Percentiles rank a stretch among this genome's conserved stretches.
Evolutionary conservation across 768 basidiomycete genomes (phyloP).

Genomic region (Imleria badia): DNA sequence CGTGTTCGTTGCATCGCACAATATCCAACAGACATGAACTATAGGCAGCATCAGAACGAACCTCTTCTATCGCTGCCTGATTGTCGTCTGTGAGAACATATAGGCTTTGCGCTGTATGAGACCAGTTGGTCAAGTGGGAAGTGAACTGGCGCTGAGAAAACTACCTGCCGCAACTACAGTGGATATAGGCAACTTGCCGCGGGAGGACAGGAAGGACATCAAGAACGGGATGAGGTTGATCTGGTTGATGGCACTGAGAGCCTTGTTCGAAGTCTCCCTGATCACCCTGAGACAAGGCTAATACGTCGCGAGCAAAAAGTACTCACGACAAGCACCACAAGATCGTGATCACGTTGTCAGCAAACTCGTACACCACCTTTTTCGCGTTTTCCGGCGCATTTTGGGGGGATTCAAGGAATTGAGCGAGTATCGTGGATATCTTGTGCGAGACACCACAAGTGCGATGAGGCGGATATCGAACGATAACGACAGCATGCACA

Average conservation of each 20-base stretch:
- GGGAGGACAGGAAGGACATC: constrained; percentile 81
- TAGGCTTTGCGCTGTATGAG: constrained; percentile 73
- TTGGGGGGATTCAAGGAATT: constrained; percentile 62
- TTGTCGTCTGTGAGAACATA: constrained; percentile 96
- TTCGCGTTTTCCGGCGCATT: constrained; percentile 66
- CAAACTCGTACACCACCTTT: constrained; percentile 80
- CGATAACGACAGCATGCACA: background rate
- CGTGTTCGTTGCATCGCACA: constrained; percentile 38
- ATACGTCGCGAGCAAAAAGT: background rate
- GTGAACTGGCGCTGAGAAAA: constrained; percentile 7
- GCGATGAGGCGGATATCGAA: background rate
- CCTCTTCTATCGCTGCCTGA: constrained; percentile 61
- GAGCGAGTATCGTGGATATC: constrained; percentile 73
- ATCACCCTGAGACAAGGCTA: constrained; percentile 23
- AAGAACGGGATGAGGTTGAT: constrained; percentile 79
- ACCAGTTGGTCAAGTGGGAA: background rate
- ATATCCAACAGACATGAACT: constrained; percentile 66
- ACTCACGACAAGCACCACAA: constrained; percentile 95
- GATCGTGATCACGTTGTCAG: constrained; percentile 90
- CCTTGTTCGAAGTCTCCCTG: constrained; percentile 93
- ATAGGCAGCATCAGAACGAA: constrained; percentile 61
- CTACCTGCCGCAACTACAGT: constrained; percentile 82
- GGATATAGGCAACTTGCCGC: constrained; percentile 63
- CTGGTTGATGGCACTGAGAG: constrained; percentile 72
- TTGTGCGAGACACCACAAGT: constrained; percentile 28